Base-by-base conservation (phyloP, 116 monocot species). In the Cymodocea nodosa region DNA sequence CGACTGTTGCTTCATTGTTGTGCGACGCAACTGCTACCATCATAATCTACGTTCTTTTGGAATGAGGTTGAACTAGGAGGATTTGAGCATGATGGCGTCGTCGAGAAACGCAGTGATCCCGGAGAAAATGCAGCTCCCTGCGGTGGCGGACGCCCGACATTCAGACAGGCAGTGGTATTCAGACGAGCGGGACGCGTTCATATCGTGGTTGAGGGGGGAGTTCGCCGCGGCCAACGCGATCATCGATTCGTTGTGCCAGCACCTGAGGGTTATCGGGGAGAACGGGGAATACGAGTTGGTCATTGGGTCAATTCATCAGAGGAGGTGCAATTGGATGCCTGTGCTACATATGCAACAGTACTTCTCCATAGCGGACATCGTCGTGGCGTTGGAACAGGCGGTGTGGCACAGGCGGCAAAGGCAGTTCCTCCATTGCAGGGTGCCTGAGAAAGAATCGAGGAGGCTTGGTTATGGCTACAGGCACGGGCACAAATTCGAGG, bases 221-320 rank as follows among this genome's bases (percentile, higher is more conserved):
- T 92, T 92, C 59, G 87, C 87, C 19, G 92, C 92, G 14, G 84
- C 92, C 14, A 92, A 92, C 51, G 84, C 87, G 69, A 83, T 92
- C 52, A 92, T 92, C 1, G 92, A 92, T 51, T 58, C 75, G 6
- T 37, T 92, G 68, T 68, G 87, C 73, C 74, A 87, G 40, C 92
- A 92, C 61, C 66, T 93, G n/a, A 64, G 73, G 71, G 39, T 56
- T 19, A 72, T 63, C 0, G 81, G 81, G 30, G 85, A 77, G 54
- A 77, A 70, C 4, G 80, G 77, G 19, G 89, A 85, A 70, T 93
- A 89, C 51, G 89, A 93, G 0, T 59, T 75, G 60, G 80, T 80
- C 0, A 22, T 77, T 12, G 77, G 69, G 17, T 61, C 67, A 64
- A 70, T 93, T 22, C 83, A 93, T 50, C 89, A 86, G 40, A 71